phyloP scores from a whole-genome alignment of 2,329 filamentous ascomycete genomes.

The Colletotrichum sp. region DNA sequence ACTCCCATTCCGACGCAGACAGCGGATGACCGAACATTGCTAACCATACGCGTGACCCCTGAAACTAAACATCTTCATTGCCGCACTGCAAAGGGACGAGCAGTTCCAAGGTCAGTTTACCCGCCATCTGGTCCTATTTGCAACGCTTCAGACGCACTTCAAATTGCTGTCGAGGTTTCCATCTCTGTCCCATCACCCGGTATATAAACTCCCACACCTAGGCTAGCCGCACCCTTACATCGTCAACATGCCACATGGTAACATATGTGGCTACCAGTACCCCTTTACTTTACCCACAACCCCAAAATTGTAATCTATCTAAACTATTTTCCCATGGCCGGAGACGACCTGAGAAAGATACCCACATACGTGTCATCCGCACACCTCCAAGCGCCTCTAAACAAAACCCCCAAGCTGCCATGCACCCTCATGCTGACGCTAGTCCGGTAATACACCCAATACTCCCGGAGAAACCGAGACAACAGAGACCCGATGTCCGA shows the following conservation, averaged over 20 bases:
- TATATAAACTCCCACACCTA: not conserved
- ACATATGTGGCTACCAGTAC: not conserved
- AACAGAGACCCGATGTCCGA: accelerated
- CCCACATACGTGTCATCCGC: accelerated
- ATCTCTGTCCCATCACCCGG: not conserved
- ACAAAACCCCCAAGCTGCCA: accelerated
- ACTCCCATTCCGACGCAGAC: accelerated
- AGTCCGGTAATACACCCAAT: not conserved
- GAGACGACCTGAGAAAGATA: accelerated
- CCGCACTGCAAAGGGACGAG: accelerated
- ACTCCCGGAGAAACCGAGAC: not conserved
- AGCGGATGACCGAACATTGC: not conserved
- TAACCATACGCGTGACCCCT: not conserved
- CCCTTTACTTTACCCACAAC: accelerated
- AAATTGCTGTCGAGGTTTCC: not conserved
- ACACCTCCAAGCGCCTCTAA: not conserved
- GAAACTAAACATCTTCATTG: not conserved
- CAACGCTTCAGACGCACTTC: not conserved
- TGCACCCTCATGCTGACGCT: not conserved
- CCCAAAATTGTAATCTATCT: accelerated
- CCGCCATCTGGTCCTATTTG: accelerated
- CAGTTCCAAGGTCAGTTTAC: not conserved
- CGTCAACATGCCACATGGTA: not conserved
- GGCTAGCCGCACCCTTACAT: not conserved
- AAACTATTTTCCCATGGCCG: not conserved